Evolutionary conservation across 1,284 basidiomycete species (phyloP), one percentile per base, ranked within the genome.

Genomic region (Cystobasidium pallidum): DNA sequence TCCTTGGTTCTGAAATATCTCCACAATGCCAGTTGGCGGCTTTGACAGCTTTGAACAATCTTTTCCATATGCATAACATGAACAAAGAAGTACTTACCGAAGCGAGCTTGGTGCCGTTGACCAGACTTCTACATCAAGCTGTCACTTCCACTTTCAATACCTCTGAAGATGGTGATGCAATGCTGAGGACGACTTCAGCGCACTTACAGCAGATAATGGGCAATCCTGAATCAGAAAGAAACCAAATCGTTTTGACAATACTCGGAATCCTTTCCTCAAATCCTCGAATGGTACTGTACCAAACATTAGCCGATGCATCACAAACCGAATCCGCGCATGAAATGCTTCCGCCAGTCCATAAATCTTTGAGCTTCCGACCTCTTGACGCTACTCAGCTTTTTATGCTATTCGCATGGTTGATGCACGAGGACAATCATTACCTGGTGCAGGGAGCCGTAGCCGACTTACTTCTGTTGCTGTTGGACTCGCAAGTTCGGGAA

Each of bases 81-180:
- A 45, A 64, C 24, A n/a, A 49, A 24, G 7, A 26, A 19, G 19
- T 10, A 17, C 28, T 34, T 19, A 39, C 13, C 6, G n/a, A 51
- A 10, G 47, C 30, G 8, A 21, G 11, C n/a, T 30, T 41, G 11
- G 1, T 51, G 13, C 59, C 61, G 7, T 26, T 71, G 6, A 47
- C 45, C 6, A 30, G n/a, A 24, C 34, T 71, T 19, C 47, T 71
- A 24, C 68, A 71, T 45, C 45, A 57, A 59, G 36, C 61, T 28
- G 49, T 71, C 2, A 52, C 61, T 24, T 63, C 68, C 13, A 63
- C 68, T 55, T 71, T 71, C 32, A 51, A 51, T 28, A 49, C 52
- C 6, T 36, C 32, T 36, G 11, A 30, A n/a, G 11, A 26, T 24
- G 68, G 68, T 2, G 47, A 32, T 10, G 28, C 32, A 3, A 54